These are phyloP conservation scores for Lobosporangium transversale DNA, from an alignment of 192 early-diverging fungal species.

Conservation along the genomic window DNA sequence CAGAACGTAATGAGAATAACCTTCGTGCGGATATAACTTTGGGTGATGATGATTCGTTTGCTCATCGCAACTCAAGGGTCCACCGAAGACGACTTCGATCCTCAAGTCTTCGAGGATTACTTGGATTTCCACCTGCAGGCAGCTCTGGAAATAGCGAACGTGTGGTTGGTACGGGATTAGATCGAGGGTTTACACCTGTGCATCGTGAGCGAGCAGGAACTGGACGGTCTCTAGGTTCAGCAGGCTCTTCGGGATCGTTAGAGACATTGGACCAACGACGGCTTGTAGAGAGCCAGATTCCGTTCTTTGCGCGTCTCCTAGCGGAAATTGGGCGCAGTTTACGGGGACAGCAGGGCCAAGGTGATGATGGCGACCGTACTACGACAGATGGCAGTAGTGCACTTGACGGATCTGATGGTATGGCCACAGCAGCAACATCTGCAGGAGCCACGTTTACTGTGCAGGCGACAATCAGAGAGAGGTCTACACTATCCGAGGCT, in stretches of 20 bases:
- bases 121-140: conserved; percentile 29
- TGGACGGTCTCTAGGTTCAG: not conserved
- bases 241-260: not conserved
- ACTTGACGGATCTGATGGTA: not conserved
- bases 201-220: conserved; percentile 9
- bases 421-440: not conserved
- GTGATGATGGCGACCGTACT: not conserved
- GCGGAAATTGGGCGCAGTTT: conserved; percentile 24
- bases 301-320: conserved; percentile 27
- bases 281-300: conserved; percentile 26
- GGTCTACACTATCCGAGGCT: not conserved
- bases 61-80: conserved; percentile 6
- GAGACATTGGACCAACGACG: conserved; percentile 6
- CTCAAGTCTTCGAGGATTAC: conserved; percentile 13
- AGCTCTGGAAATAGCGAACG: not conserved
- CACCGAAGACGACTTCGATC: conserved; percentile 21
- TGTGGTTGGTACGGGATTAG: conserved; percentile 20
- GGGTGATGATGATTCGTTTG: conserved; percentile 1
- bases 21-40: not conserved
- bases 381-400: not conserved
- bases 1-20: not conserved
- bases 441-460: not conserved
- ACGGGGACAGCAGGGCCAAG: conserved; percentile 1
- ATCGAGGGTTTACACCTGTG: not conserved
- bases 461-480: not conserved